Conservation (phyloP, 345 rosid genomes). For the Cochlearia excelsa region DNA sequence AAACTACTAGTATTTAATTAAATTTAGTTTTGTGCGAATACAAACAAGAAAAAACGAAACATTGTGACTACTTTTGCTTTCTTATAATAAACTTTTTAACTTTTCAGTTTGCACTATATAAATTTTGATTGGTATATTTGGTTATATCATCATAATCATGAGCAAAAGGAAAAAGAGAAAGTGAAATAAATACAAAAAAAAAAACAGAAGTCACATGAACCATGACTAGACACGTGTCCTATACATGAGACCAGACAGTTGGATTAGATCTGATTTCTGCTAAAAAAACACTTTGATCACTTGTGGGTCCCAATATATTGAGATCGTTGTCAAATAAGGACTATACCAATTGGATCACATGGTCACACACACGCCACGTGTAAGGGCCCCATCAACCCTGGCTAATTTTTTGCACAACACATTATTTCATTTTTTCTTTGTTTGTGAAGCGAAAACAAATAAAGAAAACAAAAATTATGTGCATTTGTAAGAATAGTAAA, state of each 20-base stretch:
- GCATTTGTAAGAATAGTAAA: too few species aligned
- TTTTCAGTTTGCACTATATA: too few species aligned
- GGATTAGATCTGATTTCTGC: slow-evolving; percentile 18
- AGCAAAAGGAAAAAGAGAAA: neutral
- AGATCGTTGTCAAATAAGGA: slow-evolving; percentile 17
- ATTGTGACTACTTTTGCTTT: neutral
- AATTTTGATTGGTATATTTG: neutral
- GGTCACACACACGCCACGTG: slow-evolving; percentile 24
- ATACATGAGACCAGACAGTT: slow-evolving; percentile 24
- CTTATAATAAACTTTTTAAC: neutral
- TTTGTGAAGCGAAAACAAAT: too few species aligned
- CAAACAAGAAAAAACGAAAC: neutral
- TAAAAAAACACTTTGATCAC: neutral
- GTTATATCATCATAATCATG: neutral
- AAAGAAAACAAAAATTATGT: too few species aligned
- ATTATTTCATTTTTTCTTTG: too few species aligned
- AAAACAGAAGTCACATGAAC: slow-evolving; percentile 27
- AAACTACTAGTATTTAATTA: too few species aligned
- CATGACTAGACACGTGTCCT: slow-evolving; percentile 21
- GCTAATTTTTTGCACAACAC: too few species aligned
- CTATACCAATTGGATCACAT: slow-evolving; percentile 30
- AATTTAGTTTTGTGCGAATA: too few species aligned
- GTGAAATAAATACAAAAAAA: neutral
- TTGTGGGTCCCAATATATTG: slow-evolving; percentile 3
- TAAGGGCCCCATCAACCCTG: slow-evolving; percentile 10